Percentiles rank a stretch among this genome's conserved stretches.
Conservation (phyloP, 192 early-diverging fungal species). For the Gryganskiella cystojenkinii region DNA sequence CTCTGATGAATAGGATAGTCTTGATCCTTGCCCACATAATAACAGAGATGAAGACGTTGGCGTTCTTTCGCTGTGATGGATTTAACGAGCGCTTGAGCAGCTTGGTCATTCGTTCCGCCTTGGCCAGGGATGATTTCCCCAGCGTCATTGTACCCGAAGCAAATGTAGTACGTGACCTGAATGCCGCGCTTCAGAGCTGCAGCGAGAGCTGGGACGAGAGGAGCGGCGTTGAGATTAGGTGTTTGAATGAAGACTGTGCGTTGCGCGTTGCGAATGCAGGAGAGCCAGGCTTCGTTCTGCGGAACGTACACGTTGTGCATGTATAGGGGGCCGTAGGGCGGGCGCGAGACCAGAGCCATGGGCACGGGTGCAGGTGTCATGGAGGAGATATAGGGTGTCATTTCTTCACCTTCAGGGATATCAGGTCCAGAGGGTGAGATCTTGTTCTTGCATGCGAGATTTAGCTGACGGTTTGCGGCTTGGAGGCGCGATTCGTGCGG, state of each 20-base stretch:
- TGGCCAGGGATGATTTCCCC: background rate
- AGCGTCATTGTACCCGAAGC: constrained; percentile 1
- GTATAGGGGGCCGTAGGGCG: too few species aligned
- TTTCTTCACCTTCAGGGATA: too few species aligned
- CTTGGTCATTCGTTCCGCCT: constrained; percentile 3
- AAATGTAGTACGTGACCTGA: background rate
- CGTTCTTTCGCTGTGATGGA: background rate
- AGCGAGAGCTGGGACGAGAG: background rate
- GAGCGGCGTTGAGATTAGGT: constrained; percentile 1
- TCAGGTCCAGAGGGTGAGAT: too few species aligned
- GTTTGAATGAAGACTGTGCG: background rate
- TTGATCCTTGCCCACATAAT: constrained; percentile 7
- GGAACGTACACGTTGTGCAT: too few species aligned
- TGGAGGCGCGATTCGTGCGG: too few species aligned
- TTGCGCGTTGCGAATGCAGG: background rate
- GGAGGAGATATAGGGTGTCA: too few species aligned
- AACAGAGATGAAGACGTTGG: background rate
- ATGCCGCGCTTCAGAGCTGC: constrained; percentile 1
- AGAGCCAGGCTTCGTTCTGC: background rate
- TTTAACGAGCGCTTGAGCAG: background rate
- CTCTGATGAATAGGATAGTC: background rate
- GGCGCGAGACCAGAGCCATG: too few species aligned
- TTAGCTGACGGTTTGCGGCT: too few species aligned
- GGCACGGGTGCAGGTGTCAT: too few species aligned
- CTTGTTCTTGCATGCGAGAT: too few species aligned